Conservation (phyloP, 192 early-diverging fungal species). For the Mortierella claussenii region DNA sequence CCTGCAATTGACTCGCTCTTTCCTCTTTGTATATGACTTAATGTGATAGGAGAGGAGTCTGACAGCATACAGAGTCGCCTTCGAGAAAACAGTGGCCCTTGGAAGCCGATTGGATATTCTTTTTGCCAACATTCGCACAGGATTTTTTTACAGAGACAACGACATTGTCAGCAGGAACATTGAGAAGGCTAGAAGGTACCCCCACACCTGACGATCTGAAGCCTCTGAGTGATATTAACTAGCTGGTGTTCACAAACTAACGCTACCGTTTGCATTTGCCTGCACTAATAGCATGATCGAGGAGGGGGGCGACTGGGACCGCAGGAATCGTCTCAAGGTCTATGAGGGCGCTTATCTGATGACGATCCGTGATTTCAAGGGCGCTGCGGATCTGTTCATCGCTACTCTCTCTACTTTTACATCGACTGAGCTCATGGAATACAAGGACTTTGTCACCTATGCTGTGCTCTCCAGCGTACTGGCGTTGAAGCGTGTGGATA, state of each 20-base stretch:
- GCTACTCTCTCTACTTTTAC: constrained; percentile 97
- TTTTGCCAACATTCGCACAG: constrained; percentile 92
- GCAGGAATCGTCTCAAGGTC: constrained; percentile 96
- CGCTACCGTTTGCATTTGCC: not conserved
- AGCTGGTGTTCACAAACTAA: too few species aligned
- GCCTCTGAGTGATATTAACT: too few species aligned
- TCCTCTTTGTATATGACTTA: constrained; percentile 7
- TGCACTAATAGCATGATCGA: constrained; percentile 80
- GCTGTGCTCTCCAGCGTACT: constrained; percentile 89
- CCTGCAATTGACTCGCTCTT: too few species aligned
- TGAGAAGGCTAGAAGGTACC: constrained; percentile 80
- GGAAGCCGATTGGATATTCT: constrained; percentile 95
- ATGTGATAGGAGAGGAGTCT: constrained; percentile 83
- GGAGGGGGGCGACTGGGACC: constrained; percentile 99
- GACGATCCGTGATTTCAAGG: constrained; percentile 96
- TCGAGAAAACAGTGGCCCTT: constrained; percentile 90
- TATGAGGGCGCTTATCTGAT: constrained; percentile 94
- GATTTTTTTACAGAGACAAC: constrained; percentile 92
- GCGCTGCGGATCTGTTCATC: constrained; percentile 87
- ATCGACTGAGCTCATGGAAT: constrained; percentile 97
- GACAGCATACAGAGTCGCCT: constrained; percentile 80
- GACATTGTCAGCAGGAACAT: constrained; percentile 82
- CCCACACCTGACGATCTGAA: too few species aligned
- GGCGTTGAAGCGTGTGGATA: constrained; percentile 89
- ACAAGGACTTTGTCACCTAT: constrained; percentile 97